A percentile compares a stretch with the other conserved stretches of the same genome.
Evolutionary conservation across 2,329 filamentous ascomycete genomes (phyloP).

Genomic region (Daldinia eschscholtzii): DNA sequence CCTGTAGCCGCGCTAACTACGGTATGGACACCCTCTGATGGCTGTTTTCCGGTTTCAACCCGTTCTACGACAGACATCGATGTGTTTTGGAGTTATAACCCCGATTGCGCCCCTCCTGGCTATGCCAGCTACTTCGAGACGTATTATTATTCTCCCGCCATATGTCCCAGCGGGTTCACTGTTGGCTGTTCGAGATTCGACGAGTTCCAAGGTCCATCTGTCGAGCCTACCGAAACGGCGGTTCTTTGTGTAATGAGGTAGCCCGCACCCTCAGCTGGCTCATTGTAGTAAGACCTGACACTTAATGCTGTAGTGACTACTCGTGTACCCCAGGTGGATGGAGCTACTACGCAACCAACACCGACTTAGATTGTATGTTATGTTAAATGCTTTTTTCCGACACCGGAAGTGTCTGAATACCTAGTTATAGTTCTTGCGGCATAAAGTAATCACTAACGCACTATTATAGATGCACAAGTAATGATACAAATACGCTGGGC

Average conservation of each 20-base stretch:
- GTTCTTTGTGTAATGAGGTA: conserved; percentile 46
- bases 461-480: conserved; percentile 27
- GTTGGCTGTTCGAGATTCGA: conserved; percentile 44
- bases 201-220: conserved; percentile 40
- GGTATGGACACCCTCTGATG: conserved; percentile 22
- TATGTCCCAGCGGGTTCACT: conserved; percentile 43
- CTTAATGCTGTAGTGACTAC: conserved; percentile 26
- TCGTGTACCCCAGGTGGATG: conserved; percentile 37
- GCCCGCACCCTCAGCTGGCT: not conserved
- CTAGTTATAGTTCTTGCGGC: not conserved
- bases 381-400: not conserved
- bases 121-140: conserved; percentile 35
- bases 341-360: conserved; percentile 40
- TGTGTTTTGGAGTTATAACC: conserved; percentile 29
- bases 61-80: conserved; percentile 26
- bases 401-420: too few species aligned
- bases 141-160: conserved; percentile 47
- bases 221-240: conserved; percentile 45
- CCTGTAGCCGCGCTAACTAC: conserved; percentile 36
- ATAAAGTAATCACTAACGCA: not conserved
- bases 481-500: conserved; percentile 50
- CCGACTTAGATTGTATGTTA: conserved; percentile 20
- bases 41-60: conserved; percentile 32
- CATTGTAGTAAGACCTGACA: conserved; percentile 2
- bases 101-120: conserved; percentile 32